These are phyloP conservation scores for Aspergillus sp. DNA, from an alignment of 2,329 filamentous ascomycete species.

Conservation along the genomic window DNA sequence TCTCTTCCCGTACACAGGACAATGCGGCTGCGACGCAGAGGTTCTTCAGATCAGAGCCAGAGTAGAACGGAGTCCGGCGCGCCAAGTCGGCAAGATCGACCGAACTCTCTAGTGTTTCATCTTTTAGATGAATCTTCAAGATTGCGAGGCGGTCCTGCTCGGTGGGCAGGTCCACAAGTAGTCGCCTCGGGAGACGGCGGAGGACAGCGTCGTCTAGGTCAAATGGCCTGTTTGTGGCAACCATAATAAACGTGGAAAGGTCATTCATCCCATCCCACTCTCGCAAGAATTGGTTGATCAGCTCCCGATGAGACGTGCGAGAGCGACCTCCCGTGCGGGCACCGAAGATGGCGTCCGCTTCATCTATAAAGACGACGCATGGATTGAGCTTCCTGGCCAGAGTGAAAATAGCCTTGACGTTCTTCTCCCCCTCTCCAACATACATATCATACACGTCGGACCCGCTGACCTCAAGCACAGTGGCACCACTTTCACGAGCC, in stretches of 20 bases:
- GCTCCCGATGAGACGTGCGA: constrained; percentile 77
- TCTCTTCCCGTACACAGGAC: constrained; percentile 54
- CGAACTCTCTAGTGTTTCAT: constrained; percentile 48
- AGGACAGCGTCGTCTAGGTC: constrained; percentile 74
- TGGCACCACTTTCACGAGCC: constrained; percentile 68
- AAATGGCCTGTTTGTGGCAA: constrained; percentile 93
- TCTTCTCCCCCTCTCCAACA: constrained; percentile 95
- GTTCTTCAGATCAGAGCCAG: constrained; percentile 59
- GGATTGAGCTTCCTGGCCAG: constrained; percentile 89
- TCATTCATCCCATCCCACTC: constrained; percentile 95
- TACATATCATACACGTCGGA: constrained; percentile 96
- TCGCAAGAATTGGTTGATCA: constrained; percentile 94
- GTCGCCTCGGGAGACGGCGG: constrained; percentile 54
- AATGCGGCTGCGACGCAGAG: constrained; percentile 56
- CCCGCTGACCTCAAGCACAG: constrained; percentile 80
- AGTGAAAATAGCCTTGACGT: constrained; percentile 87
- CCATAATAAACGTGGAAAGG: constrained; percentile 92
- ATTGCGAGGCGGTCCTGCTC: constrained; percentile 52
- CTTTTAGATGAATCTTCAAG: constrained; percentile 55
- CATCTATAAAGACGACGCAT: constrained; percentile 94
- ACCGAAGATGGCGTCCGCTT: constrained; percentile 90
- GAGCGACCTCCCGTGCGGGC: constrained; percentile 67
- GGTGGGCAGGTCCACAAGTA: constrained; percentile 55
- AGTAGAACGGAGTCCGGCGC: constrained; percentile 53
- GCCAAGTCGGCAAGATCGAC: constrained; percentile 51